Percentiles rank a stretch among this genome's conserved stretches.
Evolutionary conservation across 208 protist species (phyloP).

Genomic region (Strigomonas culicis): DNA sequence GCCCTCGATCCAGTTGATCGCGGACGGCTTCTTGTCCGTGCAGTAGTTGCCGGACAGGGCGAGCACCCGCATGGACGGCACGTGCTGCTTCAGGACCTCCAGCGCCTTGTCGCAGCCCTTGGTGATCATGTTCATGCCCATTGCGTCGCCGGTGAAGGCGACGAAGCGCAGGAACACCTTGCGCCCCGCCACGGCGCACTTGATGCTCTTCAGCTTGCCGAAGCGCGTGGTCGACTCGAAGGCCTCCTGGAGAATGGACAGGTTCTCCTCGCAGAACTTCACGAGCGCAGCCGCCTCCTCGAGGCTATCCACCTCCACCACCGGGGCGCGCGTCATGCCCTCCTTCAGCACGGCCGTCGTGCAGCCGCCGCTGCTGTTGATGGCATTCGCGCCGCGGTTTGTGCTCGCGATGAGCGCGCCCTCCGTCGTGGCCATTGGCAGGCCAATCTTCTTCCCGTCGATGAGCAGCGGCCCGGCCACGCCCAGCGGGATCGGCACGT

Average conservation of each 20-base stretch:
- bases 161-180: conserved; percentile 94
- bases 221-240: conserved; percentile 96
- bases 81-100: conserved; percentile 75
- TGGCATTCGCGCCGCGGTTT: conserved; percentile 94
- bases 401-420: conserved; percentile 96
- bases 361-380: conserved; percentile 91
- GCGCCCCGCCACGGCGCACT: conserved; percentile 86
- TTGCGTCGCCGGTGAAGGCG: conserved; percentile 96
- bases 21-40: conserved; percentile 98
- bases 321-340: conserved; percentile 97
- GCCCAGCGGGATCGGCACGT: conserved; percentile 96
- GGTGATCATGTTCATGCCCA: conserved; percentile 99
- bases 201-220: conserved; percentile 86
- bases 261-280: conserved; percentile 91
- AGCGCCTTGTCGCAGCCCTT: conserved; percentile 96
- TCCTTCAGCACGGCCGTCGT: conserved; percentile 84
- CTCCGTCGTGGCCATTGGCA: conserved; percentile 99
- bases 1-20: conserved; percentile 98
- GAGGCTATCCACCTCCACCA: conserved; percentile 83
- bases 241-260: conserved; percentile 64
- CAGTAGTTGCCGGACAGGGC: conserved; percentile 97
- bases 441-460: conserved; percentile 79
- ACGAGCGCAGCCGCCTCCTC: conserved; percentile 80
- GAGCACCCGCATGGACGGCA: conserved; percentile 91
- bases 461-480: conserved; percentile 94